Base-by-base conservation (phyloP, 192 early-diverging fungal genomes). In the Linnemannia exigua region DNA sequence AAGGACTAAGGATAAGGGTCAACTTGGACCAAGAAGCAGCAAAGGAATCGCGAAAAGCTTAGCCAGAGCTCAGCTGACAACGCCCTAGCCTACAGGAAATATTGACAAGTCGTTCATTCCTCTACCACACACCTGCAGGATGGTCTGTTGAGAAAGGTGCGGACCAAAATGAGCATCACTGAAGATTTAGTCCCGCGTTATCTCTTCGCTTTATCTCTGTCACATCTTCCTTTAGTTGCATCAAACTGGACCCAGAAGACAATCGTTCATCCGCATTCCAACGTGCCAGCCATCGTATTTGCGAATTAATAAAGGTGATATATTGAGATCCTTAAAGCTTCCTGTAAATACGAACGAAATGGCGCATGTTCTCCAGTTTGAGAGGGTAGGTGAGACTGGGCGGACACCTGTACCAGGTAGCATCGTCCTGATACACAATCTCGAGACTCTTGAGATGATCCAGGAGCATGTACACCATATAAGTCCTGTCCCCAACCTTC, bases 391-490 rank as follows among this genome's bases (percentile, higher is more conserved):
- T 87, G 17, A 97, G 79, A 7, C 90, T 91, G 15, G 88, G 87
- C 7, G 93, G 93, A 54, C 92, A 93, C 75, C 94, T 82, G 70
- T 94, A 98, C 95, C 95, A 96, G 63, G 82, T 89, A 12, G 95
- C 90, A 86, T 98, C 94, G 36, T 94, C 90, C 22, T 89, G 84
- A 5, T 93, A 82, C 14, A 98, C 87, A 22, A 89, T 89, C 74
- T 94, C 92, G 38, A 98, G 91, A 46, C 81, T 90, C 50, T 90
- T 87, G 20, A 99, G 89, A 44, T 93, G 91, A 82, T 99, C 98
- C 68, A 99, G 90, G 17, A 99, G 87, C 81, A 95, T 93, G 75
- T 95, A 97, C 5, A 97, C 92, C 98, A 96, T 99, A 81, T 98
- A 98, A n/a, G 88, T 92, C 44, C 89, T 90, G 74, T 81, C 87